phyloP scores from a whole-genome alignment of 768 basidiomycete genomes.

The Lactifluus piperatus region DNA sequence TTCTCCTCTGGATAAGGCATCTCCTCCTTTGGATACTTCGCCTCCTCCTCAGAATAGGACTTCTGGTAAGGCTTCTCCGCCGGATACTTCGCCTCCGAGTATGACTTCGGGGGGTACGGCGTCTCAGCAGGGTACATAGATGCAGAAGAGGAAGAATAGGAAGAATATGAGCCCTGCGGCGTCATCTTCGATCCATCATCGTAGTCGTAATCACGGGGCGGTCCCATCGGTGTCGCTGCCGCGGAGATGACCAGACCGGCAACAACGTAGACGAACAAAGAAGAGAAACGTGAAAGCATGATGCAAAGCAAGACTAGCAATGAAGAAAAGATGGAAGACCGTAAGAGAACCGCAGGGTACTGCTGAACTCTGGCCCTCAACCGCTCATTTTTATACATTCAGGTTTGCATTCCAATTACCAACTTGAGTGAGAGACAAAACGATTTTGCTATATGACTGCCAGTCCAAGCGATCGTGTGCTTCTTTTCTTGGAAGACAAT shows the following conservation, averaged over 20 bases:
- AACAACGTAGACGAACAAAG: conserved; percentile 9
- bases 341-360: conserved; percentile 6
- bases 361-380: neutral
- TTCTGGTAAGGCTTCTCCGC: neutral
- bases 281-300: conserved; percentile 17
- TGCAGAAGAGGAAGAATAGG: neutral
- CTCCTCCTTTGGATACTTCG: neutral
- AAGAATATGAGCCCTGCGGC: neutral
- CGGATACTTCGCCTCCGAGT: neutral
- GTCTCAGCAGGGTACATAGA: neutral
- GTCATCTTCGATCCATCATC: neutral
- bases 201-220: neutral
- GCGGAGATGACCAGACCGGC: conserved; percentile 12
- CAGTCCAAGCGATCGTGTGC: neutral
- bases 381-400: neutral
- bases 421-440: neutral
- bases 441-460: neutral
- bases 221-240: conserved; percentile 8
- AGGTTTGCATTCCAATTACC: neutral
- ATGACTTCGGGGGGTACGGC: neutral
- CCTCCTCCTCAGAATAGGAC: neutral
- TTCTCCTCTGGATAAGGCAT: neutral
- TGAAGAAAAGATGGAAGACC: neutral
- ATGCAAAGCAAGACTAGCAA: conserved; percentile 8
- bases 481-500: neutral